Evolutionary conservation across 257 asterid genomes (phyloP).

Genomic region (Vinca minor): DNA sequence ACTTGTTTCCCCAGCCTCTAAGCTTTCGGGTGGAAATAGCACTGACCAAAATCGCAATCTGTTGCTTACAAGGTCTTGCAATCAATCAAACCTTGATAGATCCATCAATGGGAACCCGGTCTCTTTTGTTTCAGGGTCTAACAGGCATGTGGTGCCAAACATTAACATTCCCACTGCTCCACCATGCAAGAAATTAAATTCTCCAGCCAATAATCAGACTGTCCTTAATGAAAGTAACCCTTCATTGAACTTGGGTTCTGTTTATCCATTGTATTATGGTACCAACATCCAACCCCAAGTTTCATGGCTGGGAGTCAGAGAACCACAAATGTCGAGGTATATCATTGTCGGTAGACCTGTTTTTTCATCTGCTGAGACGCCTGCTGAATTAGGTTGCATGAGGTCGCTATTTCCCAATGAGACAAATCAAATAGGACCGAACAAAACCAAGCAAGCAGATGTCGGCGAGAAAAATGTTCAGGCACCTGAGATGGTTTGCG

Average conservation of each 20-base stretch:
- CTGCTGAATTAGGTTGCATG: slow-evolving; percentile 36
- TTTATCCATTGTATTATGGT: slow-evolving; percentile 64
- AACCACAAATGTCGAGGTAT: slow-evolving; percentile 26
- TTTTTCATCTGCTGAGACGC: slow-evolving; percentile 32
- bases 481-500: slow-evolving; percentile 42
- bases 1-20: slow-evolving; percentile 28
- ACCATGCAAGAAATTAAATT: slow-evolving; percentile 22
- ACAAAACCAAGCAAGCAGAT: slow-evolving; percentile 24
- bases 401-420: slow-evolving; percentile 32
- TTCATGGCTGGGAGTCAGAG: slow-evolving; percentile 24
- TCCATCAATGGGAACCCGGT: slow-evolving; percentile 26
- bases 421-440: slow-evolving; percentile 20
- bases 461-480: slow-evolving; percentile 22
- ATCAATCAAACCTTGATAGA: slow-evolving; percentile 22
- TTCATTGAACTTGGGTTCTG: slow-evolving; percentile 35
- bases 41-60: slow-evolving; percentile 26
- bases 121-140: slow-evolving; percentile 34
- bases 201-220: slow-evolving; percentile 19
- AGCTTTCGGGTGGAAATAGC: slow-evolving; percentile 25
- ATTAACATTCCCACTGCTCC: slow-evolving; percentile 23
- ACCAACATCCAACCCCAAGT: slow-evolving; percentile 32
- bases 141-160: slow-evolving; percentile 26
- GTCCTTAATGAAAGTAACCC: slow-evolving; percentile 18
- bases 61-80: slow-evolving; percentile 23
- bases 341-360: slow-evolving; percentile 54